These are phyloP conservation scores for Vigna trinervia DNA, from an alignment of 306 rosid species.

Conservation along the genomic window DNA sequence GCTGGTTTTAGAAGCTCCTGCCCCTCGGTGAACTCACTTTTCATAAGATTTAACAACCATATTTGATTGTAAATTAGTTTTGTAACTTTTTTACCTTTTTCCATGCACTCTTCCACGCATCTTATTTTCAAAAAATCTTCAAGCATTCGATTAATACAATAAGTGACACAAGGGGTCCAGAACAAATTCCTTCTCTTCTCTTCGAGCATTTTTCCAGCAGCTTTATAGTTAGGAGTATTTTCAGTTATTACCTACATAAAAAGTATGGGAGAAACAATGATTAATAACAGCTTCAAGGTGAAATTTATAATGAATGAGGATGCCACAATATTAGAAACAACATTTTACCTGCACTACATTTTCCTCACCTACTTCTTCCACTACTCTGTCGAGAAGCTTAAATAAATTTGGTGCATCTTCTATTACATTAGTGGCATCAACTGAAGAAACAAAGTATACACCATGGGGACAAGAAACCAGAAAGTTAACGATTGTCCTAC, in stretches of 20 bases:
- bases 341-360: constrained; percentile 89
- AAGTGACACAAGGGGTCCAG: constrained; percentile 93
- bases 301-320: constrained; percentile 41
- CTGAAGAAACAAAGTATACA: constrained; percentile 80
- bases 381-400: constrained; percentile 80
- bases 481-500: constrained; percentile 73
- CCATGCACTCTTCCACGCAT: constrained; percentile 88
- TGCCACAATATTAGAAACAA: constrained; percentile 45
- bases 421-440: constrained; percentile 72
- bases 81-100: constrained; percentile 78
- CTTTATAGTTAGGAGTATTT: constrained; percentile 74
- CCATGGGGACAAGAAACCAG: constrained; percentile 88
- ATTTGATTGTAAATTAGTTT: constrained; percentile 79
- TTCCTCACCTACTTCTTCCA: constrained; percentile 93
- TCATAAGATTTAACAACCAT: constrained; percentile 90
- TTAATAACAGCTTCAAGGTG: constrained; percentile 35
- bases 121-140: constrained; percentile 81
- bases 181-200: constrained; percentile 86
- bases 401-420: constrained; percentile 80
- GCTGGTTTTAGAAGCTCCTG: constrained; percentile 79
- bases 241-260: constrained; percentile 80
- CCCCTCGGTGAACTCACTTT: constrained; percentile 78
- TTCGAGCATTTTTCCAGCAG: constrained; percentile 93
- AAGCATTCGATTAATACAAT: constrained; percentile 80
- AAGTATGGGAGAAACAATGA: constrained; percentile 37